phyloP scores from a whole-genome alignment of 208 protist species.

The Crithidia mellificae region DNA sequence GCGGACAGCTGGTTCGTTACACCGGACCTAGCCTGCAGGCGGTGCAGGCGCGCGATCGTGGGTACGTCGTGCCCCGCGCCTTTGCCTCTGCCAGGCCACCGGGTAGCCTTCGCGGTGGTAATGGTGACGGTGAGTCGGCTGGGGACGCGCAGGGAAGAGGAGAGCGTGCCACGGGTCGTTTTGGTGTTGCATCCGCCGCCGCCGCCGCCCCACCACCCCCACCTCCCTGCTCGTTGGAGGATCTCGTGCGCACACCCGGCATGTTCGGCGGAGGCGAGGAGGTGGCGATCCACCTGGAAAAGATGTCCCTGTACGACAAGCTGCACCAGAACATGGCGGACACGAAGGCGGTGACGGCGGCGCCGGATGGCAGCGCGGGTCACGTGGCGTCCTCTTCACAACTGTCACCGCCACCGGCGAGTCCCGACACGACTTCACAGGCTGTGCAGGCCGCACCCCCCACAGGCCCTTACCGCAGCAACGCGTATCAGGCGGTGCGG shows the following conservation, averaged over 20 bases:
- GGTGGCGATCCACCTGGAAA: constrained; percentile 24
- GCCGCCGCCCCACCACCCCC: no score
- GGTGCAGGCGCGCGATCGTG: constrained; percentile 52
- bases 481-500: constrained; percentile 75
- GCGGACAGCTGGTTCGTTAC: constrained; percentile 30
- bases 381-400: not conserved
- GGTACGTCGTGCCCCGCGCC: constrained; percentile 44
- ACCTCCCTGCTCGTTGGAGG: constrained; percentile 31
- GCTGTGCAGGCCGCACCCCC: no score
- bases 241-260: constrained; percentile 22
- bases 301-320: constrained; percentile 39
- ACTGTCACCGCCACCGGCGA: not conserved
- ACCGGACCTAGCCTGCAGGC: constrained; percentile 42
- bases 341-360: not conserved
- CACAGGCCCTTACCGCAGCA: constrained; percentile 64
- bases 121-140: no score
- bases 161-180: no score
- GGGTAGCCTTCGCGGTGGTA: no score
- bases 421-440: no score
- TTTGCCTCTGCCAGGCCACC: not conserved
- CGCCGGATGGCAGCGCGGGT: not conserved
- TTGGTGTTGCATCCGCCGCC: not conserved
- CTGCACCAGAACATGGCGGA: constrained; percentile 25
- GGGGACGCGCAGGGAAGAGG: no score
- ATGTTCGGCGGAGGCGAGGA: constrained; percentile 36